Evolutionary conservation across 495 filamentous ascomycete genomes (phyloP).

Genomic region (Amniculicola lignicola): DNA sequence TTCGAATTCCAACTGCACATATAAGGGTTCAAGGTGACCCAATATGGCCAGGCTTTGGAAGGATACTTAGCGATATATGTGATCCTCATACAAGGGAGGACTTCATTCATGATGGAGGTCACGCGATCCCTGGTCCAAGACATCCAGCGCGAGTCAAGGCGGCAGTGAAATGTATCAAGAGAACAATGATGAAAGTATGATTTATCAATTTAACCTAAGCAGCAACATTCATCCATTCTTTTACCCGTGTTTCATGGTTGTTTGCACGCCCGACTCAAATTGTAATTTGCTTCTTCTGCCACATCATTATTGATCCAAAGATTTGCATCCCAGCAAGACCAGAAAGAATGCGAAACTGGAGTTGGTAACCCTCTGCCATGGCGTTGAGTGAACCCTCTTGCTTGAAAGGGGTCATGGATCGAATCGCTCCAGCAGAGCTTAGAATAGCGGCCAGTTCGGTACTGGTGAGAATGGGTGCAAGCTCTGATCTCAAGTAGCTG

Average conservation of each 20-base stretch:
- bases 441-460: neutral
- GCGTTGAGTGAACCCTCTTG: neutral
- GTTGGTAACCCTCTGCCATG: neutral
- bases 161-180: neutral
- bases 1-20: conserved; percentile 39
- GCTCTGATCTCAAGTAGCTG: neutral
- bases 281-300: conserved; percentile 5
- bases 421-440: neutral
- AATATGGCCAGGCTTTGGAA: conserved; percentile 24
- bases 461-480: neutral
- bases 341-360: neutral
- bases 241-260: too few species aligned
- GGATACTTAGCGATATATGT: too few species aligned
- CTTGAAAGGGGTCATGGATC: neutral
- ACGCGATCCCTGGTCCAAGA: conserved; percentile 34
- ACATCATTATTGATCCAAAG: conserved; percentile 2
- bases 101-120: conserved; percentile 36
- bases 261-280: too few species aligned
- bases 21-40: conserved; percentile 43
- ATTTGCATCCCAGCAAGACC: neutral
- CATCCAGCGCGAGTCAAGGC: neutral
- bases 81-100: conserved; percentile 22
- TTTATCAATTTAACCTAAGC: too few species aligned
- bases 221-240: too few species aligned
- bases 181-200: too few species aligned